Conservation (phyloP, 345 rosid species). For the Erysimum cheiranthoides region DNA sequence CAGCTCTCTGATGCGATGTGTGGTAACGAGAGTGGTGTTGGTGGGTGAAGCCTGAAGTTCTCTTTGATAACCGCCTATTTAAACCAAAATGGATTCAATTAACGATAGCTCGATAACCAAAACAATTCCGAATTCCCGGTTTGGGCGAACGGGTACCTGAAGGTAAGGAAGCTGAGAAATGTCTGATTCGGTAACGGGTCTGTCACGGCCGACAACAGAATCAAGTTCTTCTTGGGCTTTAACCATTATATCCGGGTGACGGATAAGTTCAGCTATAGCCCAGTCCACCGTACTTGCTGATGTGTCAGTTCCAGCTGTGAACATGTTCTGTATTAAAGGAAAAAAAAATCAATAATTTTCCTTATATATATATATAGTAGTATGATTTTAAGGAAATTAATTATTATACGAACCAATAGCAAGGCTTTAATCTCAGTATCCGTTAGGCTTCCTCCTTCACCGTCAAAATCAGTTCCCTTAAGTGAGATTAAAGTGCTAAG, state of each 20-base stretch:
- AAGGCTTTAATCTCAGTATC: conserved; percentile 89
- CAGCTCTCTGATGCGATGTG: conserved; percentile 68
- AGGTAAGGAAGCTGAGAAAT: conserved; percentile 62
- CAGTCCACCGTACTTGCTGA: conserved; percentile 91
- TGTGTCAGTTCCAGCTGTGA: conserved; percentile 93
- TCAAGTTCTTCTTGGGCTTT: conserved; percentile 66
- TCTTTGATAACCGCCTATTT: conserved; percentile 70
- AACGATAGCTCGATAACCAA: background rate
- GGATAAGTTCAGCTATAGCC: conserved; percentile 85
- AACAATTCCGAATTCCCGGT: background rate
- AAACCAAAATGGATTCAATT: conserved; percentile 14
- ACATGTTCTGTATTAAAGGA: conserved; percentile 65
- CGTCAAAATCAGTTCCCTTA: conserved; percentile 53
- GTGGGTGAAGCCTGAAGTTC: conserved; percentile 81
- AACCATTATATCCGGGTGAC: conserved; percentile 65
- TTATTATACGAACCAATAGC: conserved; percentile 59
- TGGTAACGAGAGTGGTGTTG: conserved; percentile 84
- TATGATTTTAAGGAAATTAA: background rate
- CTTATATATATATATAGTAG: background rate
- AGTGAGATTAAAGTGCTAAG: conserved; percentile 69
- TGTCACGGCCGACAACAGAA: conserved; percentile 60
- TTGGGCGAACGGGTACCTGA: conserved; percentile 42
- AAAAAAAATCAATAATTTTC: background rate
- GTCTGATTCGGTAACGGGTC: conserved; percentile 61
- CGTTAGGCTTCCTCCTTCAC: conserved; percentile 63